Evolutionary conservation across 352 stramenopile species (phyloP).

Genomic region (Aphanomyces euteiches): DNA sequence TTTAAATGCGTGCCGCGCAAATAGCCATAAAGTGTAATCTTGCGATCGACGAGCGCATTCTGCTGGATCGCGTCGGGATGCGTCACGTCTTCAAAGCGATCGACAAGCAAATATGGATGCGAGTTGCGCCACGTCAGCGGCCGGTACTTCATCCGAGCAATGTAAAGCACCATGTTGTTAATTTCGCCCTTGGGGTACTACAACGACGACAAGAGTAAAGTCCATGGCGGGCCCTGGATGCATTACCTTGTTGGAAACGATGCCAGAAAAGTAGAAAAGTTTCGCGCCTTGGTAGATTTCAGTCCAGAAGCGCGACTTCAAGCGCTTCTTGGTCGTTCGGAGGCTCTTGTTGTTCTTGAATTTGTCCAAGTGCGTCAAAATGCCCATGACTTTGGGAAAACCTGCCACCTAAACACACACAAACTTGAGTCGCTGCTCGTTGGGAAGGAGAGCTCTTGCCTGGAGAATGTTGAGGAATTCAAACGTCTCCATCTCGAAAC

Average conservation of each 20-base stretch:
- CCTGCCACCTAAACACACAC: constrained; percentile 41
- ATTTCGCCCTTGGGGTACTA: constrained; percentile 98
- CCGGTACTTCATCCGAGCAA: constrained; percentile 97
- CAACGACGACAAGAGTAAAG: background rate
- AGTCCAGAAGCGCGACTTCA: constrained; percentile 99
- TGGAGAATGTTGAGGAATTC: constrained; percentile 99
- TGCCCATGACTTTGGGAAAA: constrained; percentile 95
- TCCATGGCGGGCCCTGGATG: background rate
- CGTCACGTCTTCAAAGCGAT: constrained; percentile 98
- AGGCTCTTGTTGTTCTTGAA: constrained; percentile 99
- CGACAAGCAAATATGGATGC: constrained; percentile 98
- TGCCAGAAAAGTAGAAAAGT: constrained; percentile 97
- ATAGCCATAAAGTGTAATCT: constrained; percentile 97
- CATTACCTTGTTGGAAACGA: constrained; percentile 92
- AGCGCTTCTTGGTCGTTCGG: constrained; percentile 96
- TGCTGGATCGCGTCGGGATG: constrained; percentile 91
- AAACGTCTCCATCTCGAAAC: constrained; percentile 99
- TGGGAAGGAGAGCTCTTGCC: constrained; percentile 29
- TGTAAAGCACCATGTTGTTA: constrained; percentile 96
- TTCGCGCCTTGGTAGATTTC: constrained; percentile 95
- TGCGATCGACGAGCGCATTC: constrained; percentile 89
- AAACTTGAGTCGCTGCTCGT: constrained; percentile 43
- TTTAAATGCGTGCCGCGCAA: constrained; percentile 98
- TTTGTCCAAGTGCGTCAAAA: constrained; percentile 98
- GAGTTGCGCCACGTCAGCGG: constrained; percentile 98